Conservation (phyloP, 2,329 filamentous ascomycete species). For the Cladorrhinum sp. region DNA sequence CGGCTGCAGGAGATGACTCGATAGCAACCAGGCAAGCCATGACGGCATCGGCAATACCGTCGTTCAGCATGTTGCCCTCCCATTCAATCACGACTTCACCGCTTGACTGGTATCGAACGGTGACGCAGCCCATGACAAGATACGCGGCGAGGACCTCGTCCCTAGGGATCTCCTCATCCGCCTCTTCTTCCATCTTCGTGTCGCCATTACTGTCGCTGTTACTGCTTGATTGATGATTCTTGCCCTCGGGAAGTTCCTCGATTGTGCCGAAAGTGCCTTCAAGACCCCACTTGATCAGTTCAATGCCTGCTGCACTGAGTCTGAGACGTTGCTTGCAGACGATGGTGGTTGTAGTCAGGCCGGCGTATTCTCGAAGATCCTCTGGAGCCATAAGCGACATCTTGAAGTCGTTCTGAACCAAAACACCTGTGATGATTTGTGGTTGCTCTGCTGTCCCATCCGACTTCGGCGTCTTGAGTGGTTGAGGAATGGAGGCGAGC, state of each 20-base stretch:
- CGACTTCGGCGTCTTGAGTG: slow-evolving; percentile 40
- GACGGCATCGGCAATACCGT: slow-evolving; percentile 95
- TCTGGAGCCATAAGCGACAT: slow-evolving; percentile 95
- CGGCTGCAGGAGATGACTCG: slow-evolving; percentile 90
- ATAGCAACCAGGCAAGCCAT: slow-evolving; percentile 89
- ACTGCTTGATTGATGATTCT: slow-evolving; percentile 34
- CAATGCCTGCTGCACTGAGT: slow-evolving; percentile 82
- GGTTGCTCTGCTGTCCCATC: slow-evolving; percentile 32
- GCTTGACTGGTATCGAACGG: slow-evolving; percentile 70
- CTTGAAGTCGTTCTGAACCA: slow-evolving; percentile 98
- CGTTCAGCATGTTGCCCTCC: slow-evolving; percentile 97
- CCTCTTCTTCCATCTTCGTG: slow-evolving; percentile 35
- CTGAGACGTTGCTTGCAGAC: slow-evolving; percentile 88
- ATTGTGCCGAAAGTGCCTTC: slow-evolving; percentile 92
- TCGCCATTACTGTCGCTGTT: slow-evolving; percentile 35
- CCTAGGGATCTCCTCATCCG: slow-evolving; percentile 65
- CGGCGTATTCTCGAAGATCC: slow-evolving; percentile 91
- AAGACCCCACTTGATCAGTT: slow-evolving; percentile 89
- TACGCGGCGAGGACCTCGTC: slow-evolving; percentile 54
- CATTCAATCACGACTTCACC: slow-evolving; percentile 89
- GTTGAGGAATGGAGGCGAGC: slow-evolving; percentile 76
- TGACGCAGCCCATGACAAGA: slow-evolving; percentile 85
- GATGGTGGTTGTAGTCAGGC: slow-evolving; percentile 93
- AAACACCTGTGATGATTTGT: slow-evolving; percentile 76
- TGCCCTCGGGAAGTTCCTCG: slow-evolving; percentile 62